Conservation (phyloP, 805 yeast genomes). For the Starmerella bombicola region DNA sequence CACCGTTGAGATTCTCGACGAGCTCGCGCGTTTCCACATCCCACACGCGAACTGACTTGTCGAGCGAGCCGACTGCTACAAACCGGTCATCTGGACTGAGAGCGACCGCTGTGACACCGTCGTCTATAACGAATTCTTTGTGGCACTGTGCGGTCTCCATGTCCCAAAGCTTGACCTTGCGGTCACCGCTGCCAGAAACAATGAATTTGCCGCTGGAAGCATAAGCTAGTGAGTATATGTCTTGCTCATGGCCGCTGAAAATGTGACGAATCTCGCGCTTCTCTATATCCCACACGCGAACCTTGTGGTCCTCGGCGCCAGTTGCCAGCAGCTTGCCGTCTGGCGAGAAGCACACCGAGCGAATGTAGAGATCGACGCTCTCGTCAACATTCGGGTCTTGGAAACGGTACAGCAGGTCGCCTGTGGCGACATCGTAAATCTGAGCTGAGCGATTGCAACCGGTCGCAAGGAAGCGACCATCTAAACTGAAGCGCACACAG, state of each 20-base stretch:
- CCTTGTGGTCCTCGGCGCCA: conserved; percentile 65
- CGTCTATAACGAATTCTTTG: conserved; percentile 80
- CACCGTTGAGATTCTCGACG: conserved; percentile 76
- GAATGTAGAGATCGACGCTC: conserved; percentile 74
- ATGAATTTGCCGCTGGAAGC: conserved; percentile 88
- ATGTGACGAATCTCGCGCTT: conserved; percentile 75
- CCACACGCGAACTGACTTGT: conserved; percentile 93
- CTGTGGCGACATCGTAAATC: conserved; percentile 83
- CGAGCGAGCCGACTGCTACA: conserved; percentile 94
- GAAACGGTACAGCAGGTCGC: conserved; percentile 74
- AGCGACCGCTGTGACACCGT: conserved; percentile 96
- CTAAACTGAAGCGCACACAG: conserved; percentile 84
- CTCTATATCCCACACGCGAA: conserved; percentile 90
- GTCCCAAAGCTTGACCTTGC: conserved; percentile 95
- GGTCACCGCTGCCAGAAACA: conserved; percentile 92
- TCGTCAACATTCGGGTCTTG: conserved; percentile 67
- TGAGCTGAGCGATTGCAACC: conserved; percentile 95
- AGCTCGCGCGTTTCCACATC: conserved; percentile 84
- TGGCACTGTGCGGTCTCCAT: conserved; percentile 79
- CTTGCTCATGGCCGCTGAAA: conserved; percentile 88
- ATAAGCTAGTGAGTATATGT: conserved; percentile 87
- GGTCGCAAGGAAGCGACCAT: conserved; percentile 86
- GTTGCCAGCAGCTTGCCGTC: conserved; percentile 89
- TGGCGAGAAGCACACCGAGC: conserved; percentile 93
- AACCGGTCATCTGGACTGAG: conserved; percentile 88